Percentiles rank a stretch among this genome's conserved stretches.
Conservation (phyloP, 2,329 filamentous ascomycete species). For the Phialophora tarda region DNA sequence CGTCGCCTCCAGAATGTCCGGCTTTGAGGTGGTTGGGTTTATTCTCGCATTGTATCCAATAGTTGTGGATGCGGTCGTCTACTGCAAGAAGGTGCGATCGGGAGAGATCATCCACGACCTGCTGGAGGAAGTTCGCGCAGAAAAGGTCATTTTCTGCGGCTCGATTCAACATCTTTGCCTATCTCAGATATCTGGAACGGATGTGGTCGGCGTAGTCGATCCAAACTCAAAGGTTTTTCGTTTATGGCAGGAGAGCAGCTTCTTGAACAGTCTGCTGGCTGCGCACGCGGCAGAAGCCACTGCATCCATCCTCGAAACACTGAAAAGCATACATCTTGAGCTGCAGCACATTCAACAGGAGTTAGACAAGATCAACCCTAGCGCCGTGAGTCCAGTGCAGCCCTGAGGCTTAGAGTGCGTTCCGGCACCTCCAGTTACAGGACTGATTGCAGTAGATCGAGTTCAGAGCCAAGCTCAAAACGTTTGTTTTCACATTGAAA, state of each 20-base stretch:
- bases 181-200: not conserved
- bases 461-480: not conserved
- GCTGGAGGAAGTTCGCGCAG: conserved; percentile 5
- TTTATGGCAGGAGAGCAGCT: not conserved
- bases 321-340: not conserved
- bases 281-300: not conserved
- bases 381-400: not conserved
- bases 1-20: not conserved
- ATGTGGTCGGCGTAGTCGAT: not conserved
- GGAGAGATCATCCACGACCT: conserved; percentile 13
- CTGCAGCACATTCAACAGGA: not conserved
- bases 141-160: conserved; percentile 7
- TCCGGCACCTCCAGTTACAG: not conserved
- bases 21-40: not conserved
- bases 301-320: not conserved
- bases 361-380: not conserved
- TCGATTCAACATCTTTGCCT: conserved; percentile 13
- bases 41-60: not conserved
- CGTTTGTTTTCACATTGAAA: not conserved
- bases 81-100: not conserved
- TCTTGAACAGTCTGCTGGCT: not conserved
- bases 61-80: not conserved
- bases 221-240: not conserved
- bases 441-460: not conserved
- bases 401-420: not conserved